These are phyloP conservation scores for Penicillium bialowiezense DNA, from an alignment of 495 filamentous ascomycete genomes.

Conservation along the genomic window DNA sequence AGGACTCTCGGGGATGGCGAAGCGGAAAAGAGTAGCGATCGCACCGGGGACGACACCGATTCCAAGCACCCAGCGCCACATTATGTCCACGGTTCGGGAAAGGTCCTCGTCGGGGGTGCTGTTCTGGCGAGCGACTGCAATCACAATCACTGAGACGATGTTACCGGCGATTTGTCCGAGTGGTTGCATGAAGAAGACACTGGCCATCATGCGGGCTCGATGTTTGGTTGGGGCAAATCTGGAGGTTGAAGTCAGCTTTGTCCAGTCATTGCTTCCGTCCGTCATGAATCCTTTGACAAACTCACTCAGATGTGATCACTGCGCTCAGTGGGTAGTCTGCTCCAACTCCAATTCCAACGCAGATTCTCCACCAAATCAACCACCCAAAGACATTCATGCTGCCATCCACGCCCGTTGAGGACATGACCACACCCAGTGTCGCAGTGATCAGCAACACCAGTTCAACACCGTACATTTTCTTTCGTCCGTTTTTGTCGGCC, in stretches of 20 bases:
- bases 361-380: conserved; percentile 57
- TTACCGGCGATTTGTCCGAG: conserved; percentile 62
- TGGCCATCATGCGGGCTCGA: conserved; percentile 62
- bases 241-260: conserved; percentile 8
- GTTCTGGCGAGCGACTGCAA: conserved; percentile 33
- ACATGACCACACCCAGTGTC: conserved; percentile 55
- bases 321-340: conserved; percentile 57
- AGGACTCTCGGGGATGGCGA: conserved; percentile 61
- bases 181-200: conserved; percentile 66
- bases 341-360: conserved; percentile 57
- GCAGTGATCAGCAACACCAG: conserved; percentile 55
- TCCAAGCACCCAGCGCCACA: conserved; percentile 62
- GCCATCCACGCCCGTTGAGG: conserved; percentile 34
- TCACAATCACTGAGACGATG: conserved; percentile 47
- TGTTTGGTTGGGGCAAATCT: conserved; percentile 59
- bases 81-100: conserved; percentile 37
- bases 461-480: conserved; percentile 62
- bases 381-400: conserved; percentile 57
- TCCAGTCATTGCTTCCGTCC: no score
- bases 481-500: conserved; percentile 60
- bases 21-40: conserved; percentile 56
- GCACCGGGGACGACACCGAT: conserved; percentile 59
- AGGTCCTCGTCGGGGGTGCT: conserved; percentile 23
- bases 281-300: not conserved
- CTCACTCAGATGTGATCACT: conserved; percentile 60